A percentile compares a stretch with the other conserved stretches of the same genome.
These are phyloP conservation scores for Casuarina equisetifolia DNA, from an alignment of 306 rosid genomes.

Conservation along the genomic window DNA sequence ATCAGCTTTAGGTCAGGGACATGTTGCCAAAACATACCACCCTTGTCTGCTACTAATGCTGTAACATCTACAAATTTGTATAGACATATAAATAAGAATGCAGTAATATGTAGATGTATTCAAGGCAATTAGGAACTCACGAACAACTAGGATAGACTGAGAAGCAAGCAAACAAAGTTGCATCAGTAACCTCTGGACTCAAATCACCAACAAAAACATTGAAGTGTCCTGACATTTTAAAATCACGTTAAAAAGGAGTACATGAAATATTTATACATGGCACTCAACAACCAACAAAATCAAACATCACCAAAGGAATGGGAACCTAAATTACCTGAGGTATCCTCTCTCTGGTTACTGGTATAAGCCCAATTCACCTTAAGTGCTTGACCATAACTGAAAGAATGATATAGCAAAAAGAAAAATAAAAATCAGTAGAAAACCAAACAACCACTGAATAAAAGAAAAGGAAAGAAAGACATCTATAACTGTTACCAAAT, in stretches of 20 bases:
- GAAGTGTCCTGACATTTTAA: slow-evolving; percentile 67
- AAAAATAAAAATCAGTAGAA: background rate
- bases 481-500: background rate
- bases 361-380: slow-evolving; percentile 73
- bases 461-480: background rate
- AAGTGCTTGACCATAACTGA: slow-evolving; percentile 61
- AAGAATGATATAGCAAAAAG: slow-evolving; percentile 9
- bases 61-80: too few relatives aligned
- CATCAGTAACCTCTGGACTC: slow-evolving; percentile 81
- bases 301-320: slow-evolving; percentile 11
- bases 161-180: slow-evolving; percentile 71
- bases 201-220: slow-evolving; percentile 67
- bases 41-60: slow-evolving; percentile 14
- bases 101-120: slow-evolving; percentile 11
- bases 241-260: slow-evolving; percentile 44
- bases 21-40: slow-evolving; percentile 13
- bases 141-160: slow-evolving; percentile 75
- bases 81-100: too few relatives aligned
- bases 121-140: slow-evolving; percentile 67
- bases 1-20: slow-evolving; percentile 36
- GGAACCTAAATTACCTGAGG: slow-evolving; percentile 49
- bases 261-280: slow-evolving; percentile 25
- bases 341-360: slow-evolving; percentile 56
- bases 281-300: slow-evolving; percentile 40
- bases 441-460: slow-evolving; percentile 13